Percentiles rank a stretch among this genome's conserved stretches.
Conservation (phyloP, 2,329 filamentous ascomycete species). For the Epichloe brachyelytri region DNA sequence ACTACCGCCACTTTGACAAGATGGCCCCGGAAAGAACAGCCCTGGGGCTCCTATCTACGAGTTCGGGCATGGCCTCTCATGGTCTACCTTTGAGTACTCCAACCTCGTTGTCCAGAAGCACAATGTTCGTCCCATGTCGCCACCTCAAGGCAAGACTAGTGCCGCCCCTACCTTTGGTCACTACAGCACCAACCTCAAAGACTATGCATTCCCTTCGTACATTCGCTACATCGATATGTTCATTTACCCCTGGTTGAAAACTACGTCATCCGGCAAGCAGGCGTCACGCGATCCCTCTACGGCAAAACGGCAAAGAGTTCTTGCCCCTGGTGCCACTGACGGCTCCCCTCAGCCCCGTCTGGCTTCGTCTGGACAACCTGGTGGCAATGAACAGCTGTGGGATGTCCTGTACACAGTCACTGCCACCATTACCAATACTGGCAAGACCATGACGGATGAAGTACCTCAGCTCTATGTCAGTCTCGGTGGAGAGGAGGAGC, state of each 20-base stretch:
- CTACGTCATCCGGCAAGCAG: slow-evolving; percentile 39
- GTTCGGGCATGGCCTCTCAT: slow-evolving; percentile 70
- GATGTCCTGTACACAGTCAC: slow-evolving; percentile 56
- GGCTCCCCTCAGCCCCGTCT: slow-evolving; percentile 42
- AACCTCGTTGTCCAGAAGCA: slow-evolving; percentile 45
- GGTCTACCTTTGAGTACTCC: slow-evolving; percentile 69
- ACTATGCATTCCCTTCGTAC: slow-evolving; percentile 55
- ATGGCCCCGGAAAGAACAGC: slow-evolving; percentile 22
- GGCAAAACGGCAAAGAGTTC: slow-evolving; percentile 45
- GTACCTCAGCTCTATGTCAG: slow-evolving; percentile 68
- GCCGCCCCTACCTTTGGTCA: slow-evolving; percentile 53
- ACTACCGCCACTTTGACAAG: slow-evolving; percentile 55
- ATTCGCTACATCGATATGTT: slow-evolving; percentile 39
- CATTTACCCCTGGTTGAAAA: slow-evolving; percentile 64
- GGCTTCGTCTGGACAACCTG: slow-evolving; percentile 39
- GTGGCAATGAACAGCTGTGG: slow-evolving; percentile 53
- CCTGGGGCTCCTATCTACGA: slow-evolving; percentile 54
- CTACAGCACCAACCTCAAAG: slow-evolving; percentile 45
- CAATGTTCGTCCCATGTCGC: slow-evolving; percentile 37
- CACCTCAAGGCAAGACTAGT: slow-evolving; percentile 48
- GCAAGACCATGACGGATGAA: slow-evolving; percentile 51
- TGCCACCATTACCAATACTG: slow-evolving; percentile 60
- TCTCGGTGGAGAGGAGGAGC: slow-evolving; percentile 66
- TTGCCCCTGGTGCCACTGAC: slow-evolving; percentile 47
- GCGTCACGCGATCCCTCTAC: slow-evolving; percentile 48